A percentile compares a stretch with the other conserved stretches of the same genome.
phyloP scores from a whole-genome alignment of 2,329 filamentous ascomycete genomes.

The Aspergillus tanneri region DNA sequence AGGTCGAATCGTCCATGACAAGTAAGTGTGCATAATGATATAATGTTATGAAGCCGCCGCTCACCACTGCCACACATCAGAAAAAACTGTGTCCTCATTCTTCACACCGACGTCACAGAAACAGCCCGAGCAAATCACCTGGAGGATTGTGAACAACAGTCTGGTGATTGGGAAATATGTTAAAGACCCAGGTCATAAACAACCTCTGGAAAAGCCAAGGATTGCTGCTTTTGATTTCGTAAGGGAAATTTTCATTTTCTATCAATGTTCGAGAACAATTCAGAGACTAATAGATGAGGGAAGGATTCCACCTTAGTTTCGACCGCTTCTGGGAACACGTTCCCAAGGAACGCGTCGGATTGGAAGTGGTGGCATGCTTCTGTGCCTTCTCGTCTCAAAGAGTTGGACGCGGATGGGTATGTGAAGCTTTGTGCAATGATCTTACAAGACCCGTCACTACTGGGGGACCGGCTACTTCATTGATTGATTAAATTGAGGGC shows the following conservation, averaged over 20 bases:
- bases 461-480: neutral
- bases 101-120: conserved; percentile 87
- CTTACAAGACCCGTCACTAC: neutral
- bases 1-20: conserved; percentile 54
- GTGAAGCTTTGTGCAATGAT: conserved; percentile 20
- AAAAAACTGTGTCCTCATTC: conserved; percentile 70
- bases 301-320: conserved; percentile 85
- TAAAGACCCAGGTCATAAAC: conserved; percentile 33
- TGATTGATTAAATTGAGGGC: neutral
- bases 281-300: neutral
- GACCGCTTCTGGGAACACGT: conserved; percentile 77
- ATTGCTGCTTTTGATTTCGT: conserved; percentile 51
- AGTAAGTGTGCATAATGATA: conserved; percentile 39
- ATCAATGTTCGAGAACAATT: neutral
- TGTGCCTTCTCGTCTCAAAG: conserved; percentile 66
- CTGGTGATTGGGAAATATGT: conserved; percentile 74
- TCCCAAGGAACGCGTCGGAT: conserved; percentile 67
- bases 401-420: conserved; percentile 70
- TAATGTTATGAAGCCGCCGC: neutral
- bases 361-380: conserved; percentile 91
- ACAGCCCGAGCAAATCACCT: conserved; percentile 70
- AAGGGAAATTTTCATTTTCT: conserved; percentile 13
- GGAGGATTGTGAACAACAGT: conserved; percentile 66
- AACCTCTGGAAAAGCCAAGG: conserved; percentile 25
- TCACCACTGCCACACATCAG: conserved; percentile 18